Conservation (phyloP, 495 filamentous ascomycete genomes). For the Glutinoglossum americanum region DNA sequence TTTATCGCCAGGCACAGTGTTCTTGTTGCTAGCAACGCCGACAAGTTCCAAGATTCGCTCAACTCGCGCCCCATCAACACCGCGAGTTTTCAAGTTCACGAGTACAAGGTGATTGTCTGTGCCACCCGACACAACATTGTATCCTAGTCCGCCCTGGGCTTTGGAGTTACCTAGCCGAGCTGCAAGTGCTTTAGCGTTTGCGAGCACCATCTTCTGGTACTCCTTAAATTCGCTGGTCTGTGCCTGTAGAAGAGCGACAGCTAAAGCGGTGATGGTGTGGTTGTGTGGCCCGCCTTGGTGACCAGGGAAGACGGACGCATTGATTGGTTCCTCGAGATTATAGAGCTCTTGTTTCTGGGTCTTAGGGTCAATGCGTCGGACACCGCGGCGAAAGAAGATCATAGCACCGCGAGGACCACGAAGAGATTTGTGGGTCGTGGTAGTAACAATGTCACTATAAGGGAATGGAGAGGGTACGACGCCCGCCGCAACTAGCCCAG, state of each 20-base stretch:
- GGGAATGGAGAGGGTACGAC: constrained; percentile 79
- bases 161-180: constrained; percentile 47
- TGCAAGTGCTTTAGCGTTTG: constrained; percentile 72
- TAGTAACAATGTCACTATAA: constrained; percentile 85
- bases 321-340: constrained; percentile 85
- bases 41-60: constrained; percentile 88
- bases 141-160: constrained; percentile 59
- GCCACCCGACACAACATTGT: constrained; percentile 76
- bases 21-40: constrained; percentile 94
- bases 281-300: constrained; percentile 98
- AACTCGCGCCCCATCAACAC: constrained; percentile 79
- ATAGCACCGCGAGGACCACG: constrained; percentile 88
- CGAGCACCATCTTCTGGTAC: constrained; percentile 74
- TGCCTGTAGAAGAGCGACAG: constrained; percentile 85
- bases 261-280: constrained; percentile 89
- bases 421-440: constrained; percentile 94
- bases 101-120: constrained; percentile 96
- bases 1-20: constrained; percentile 89
- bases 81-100: constrained; percentile 79
- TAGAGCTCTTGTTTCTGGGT: constrained; percentile 68
- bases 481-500: constrained; percentile 74
- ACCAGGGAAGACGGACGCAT: constrained; percentile 93
- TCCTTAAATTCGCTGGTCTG: constrained; percentile 68
- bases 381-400: constrained; percentile 93
- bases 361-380: constrained; percentile 64